Conservation (phyloP, 805 yeast genomes). For the Cyberlindnera lachancei region DNA sequence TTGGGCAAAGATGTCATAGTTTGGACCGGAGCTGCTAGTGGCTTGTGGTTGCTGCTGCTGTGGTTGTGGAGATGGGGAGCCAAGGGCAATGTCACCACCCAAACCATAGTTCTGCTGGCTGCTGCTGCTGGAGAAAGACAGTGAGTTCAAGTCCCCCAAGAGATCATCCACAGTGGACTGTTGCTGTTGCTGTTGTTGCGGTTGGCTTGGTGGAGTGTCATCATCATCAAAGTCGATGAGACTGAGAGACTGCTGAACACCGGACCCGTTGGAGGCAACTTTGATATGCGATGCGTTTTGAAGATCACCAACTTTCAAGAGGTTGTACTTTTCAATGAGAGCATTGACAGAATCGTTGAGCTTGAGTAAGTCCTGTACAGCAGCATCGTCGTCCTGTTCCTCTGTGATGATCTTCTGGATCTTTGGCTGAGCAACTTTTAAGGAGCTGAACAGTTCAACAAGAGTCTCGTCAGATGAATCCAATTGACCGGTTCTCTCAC, state of each 20-base stretch:
- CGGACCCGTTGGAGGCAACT: slow-evolving; percentile 30
- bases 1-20: slow-evolving; percentile 20
- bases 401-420: slow-evolving; percentile 78
- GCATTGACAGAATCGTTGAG: slow-evolving; percentile 73
- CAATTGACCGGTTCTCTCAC: slow-evolving; percentile 33
- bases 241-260: slow-evolving; percentile 32
- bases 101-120: slow-evolving; percentile 30
- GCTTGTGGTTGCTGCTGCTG: slow-evolving; percentile 4
- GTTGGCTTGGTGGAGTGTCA: slow-evolving; percentile 14
- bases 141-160: slow-evolving; percentile 60
- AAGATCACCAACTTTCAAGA: slow-evolving; percentile 57
- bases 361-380: slow-evolving; percentile 55
- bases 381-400: slow-evolving; percentile 61
- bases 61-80: slow-evolving; percentile 23
- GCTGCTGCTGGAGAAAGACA: slow-evolving; percentile 34
- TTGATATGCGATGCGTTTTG: slow-evolving; percentile 43
- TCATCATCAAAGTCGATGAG: slow-evolving; percentile 71
- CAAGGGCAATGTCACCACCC: slow-evolving; percentile 45
- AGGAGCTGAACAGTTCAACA: slow-evolving; percentile 65
- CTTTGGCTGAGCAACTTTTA: slow-evolving; percentile 82
- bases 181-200: slow-evolving; percentile 29
- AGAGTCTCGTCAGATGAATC: slow-evolving; percentile 55
- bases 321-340: slow-evolving; percentile 57
- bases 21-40: slow-evolving; percentile 19
- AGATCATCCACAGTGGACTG: slow-evolving; percentile 50